Evolutionary conservation across 75 land plant species (phyloP).

Genomic region (Larix kaempferi): DNA sequence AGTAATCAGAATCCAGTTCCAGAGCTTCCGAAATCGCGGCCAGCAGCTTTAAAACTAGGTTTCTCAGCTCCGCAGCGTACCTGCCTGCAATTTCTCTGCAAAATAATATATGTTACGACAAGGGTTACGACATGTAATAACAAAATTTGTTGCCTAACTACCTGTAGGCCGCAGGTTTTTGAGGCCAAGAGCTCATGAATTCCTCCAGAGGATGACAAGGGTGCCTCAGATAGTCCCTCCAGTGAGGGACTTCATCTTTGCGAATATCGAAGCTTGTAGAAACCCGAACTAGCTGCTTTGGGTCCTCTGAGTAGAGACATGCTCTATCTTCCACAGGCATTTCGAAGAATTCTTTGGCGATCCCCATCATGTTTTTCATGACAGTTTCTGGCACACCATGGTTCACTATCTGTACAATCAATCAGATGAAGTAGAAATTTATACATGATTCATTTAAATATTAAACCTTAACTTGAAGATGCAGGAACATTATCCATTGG

Average conservation of each 20-base stretch:
- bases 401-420: slow-evolving; percentile 11
- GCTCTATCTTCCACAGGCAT: slow-evolving; percentile 6
- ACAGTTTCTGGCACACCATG: slow-evolving; percentile 14
- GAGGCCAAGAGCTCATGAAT: neutral
- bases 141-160: neutral
- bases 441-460: neutral
- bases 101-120: no score
- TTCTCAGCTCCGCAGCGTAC: slow-evolving; percentile 28
- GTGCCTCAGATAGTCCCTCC: neutral
- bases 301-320: slow-evolving; percentile 1
- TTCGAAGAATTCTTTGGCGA: slow-evolving; percentile 19
- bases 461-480: neutral
- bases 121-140: neutral
- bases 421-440: no score
- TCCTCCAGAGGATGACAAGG: neutral
- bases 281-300: neutral
- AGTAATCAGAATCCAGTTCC: slow-evolving; percentile 9
- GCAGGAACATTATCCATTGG: no score
- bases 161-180: neutral
- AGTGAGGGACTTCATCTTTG: no score
- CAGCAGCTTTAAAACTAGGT: slow-evolving; percentile 25
- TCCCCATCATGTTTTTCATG: slow-evolving; percentile 10
- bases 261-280: no score
- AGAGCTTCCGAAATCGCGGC: slow-evolving; percentile 52
- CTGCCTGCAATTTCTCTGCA: slow-evolving; percentile 30